Evolutionary conservation across 306 rosid species (phyloP), one percentile per base, ranked within the genome.

Genomic region (Quercus aquifolioides): DNA sequence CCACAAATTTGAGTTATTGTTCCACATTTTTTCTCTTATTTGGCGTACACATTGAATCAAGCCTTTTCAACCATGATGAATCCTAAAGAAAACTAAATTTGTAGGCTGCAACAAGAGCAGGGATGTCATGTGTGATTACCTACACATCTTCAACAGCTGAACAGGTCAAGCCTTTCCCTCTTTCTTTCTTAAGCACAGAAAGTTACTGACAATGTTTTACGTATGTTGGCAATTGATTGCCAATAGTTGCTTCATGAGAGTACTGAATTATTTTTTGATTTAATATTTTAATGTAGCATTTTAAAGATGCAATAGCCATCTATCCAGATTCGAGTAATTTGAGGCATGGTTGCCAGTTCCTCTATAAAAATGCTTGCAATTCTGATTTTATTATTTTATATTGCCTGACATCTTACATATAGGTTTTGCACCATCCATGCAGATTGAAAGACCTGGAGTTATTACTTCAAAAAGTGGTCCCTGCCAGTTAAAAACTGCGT

Each of bases 71-170:
- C 46, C 11, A 7, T 63, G 17, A 31, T 43, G 19, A 80, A 46
- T 51, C 59, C 12, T 54, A 65, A 74, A 73, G 59, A n/a, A 46
- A 74, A 56, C 60, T 84, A 73, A 75, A 68, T 71, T 68, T 63
- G 52, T 79, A 92, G 99, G 99, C 97, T 55, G 97, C 99, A 76
- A 86, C 94, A 82, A 73, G 84, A 75, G 99, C 99, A 26, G 99
- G 98, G 62, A 95, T 95, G 99, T 71, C 97, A 54, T 95, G 99
- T 25, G 87, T 95, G 71, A 82, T 92, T 74, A 89, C 87, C 78
- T 95, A 90, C 83, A 92, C 99, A 26, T 77, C 97, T 80, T 95
- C 98, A 81, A 95, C 98, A n/a, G 95, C 92, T 19, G 80, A 86
- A 0, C 99, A 92, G 97, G 99, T 86, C 38, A 83, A 79, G 69